A percentile compares a stretch with the other conserved stretches of the same genome.
Evolutionary conservation across 116 monocot species (phyloP).

Genomic region (Cymodocea nodosa): DNA sequence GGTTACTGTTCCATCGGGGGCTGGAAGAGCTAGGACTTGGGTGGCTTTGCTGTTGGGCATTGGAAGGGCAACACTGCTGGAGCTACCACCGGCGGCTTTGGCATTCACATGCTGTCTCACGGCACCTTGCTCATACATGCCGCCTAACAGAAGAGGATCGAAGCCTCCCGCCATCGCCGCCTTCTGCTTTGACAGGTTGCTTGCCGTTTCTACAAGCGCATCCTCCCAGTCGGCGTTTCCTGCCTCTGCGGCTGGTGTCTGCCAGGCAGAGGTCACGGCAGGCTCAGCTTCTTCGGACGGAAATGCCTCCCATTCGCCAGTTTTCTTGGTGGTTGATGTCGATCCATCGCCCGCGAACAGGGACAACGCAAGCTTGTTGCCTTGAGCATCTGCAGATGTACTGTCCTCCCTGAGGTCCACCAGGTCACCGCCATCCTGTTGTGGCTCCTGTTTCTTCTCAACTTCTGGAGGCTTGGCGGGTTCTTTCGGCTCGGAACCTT

Average conservation of each 20-base stretch:
- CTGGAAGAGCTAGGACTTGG: slow-evolving; percentile 70
- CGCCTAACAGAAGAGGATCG: slow-evolving; percentile 57
- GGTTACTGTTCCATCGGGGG: slow-evolving; percentile 66
- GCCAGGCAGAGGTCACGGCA: slow-evolving; percentile 67
- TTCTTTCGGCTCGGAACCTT: slow-evolving; percentile 27
- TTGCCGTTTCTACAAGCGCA: slow-evolving; percentile 64
- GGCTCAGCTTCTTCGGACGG: slow-evolving; percentile 15
- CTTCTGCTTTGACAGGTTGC: slow-evolving; percentile 70
- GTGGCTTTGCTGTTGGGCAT: slow-evolving; percentile 18
- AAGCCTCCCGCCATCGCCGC: slow-evolving; percentile 52
- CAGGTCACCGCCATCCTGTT: slow-evolving; percentile 17
- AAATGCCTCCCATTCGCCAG: slow-evolving; percentile 61
- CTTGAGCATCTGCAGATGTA: slow-evolving; percentile 45
- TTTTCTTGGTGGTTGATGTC: slow-evolving; percentile 12
- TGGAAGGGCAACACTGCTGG: slow-evolving; percentile 71
- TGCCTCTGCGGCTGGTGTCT: slow-evolving; percentile 49
- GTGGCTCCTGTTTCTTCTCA: slow-evolving; percentile 18
- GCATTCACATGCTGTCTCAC: slow-evolving; percentile 51
- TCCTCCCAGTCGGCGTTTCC: slow-evolving; percentile 77
- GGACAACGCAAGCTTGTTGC: slow-evolving; percentile 51
- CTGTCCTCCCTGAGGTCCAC: slow-evolving; percentile 60
- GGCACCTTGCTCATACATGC: slow-evolving; percentile 82
- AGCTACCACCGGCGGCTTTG: slow-evolving; percentile 44
- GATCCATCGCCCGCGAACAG: slow-evolving; percentile 35
- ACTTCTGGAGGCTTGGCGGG: neutral